Evolutionary conservation across 257 asterid species (phyloP), one percentile per base, ranked within the genome.

Genomic region (Anisodus acutangulus): DNA sequence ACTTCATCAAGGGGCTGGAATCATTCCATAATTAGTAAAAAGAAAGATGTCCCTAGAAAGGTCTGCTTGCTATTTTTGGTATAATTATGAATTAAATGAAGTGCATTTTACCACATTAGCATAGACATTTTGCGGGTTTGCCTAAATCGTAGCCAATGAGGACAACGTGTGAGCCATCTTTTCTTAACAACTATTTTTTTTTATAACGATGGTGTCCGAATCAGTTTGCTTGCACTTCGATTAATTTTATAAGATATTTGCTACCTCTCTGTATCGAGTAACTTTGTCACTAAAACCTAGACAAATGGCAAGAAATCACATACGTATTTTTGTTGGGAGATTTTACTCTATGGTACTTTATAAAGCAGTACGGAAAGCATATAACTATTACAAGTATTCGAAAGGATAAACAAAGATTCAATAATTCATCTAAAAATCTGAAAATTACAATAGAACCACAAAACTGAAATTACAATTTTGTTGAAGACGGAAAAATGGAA

Each of bases 1-100:
- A 68, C 69, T 84, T 63, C 81, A 79, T 31, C 70, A 41, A 43
- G 78, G 63, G 22, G 47, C 22, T 76, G 57, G 81, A 62, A 41
- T 58, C 57, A 19, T 81, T 41, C 84, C 55, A 39, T n/a, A 83
- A 43, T 57, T 12, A 81, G 89, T 78, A 66, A 81, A 83, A 60
- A 63, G 68, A 26, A 49, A 57, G 37, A 78, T 81, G 82, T 78
- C 60, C 83, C 47, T 3, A 11, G 8, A 45, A 78, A 41, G 70
- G 69, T 9, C 15, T 26, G 8, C 49, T 81, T 83, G 3, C 83
- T 80, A 84, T 45, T 83, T 69, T 83, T 57, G 84, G 87, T 17
- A 60, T 22, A 49, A 78, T 60, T 43, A 19, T 55, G 11, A 45
- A 26, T 53, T 59, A 26, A 9, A 15, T 71, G 17, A 13, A 12